phyloP scores from a whole-genome alignment of 2,329 filamentous ascomycete genomes.

The Herpotrichia juniperi region DNA sequence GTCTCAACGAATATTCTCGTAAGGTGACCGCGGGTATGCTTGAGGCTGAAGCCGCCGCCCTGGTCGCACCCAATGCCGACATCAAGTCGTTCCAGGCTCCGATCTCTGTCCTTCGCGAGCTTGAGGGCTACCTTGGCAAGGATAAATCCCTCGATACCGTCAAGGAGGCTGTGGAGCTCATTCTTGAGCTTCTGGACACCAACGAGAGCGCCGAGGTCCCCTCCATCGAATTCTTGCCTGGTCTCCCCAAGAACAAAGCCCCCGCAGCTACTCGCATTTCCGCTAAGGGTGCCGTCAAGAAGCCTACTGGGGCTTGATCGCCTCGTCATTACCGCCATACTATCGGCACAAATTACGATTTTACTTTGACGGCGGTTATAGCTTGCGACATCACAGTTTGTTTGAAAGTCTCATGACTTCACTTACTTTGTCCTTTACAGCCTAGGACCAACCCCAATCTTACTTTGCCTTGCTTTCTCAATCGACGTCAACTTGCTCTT shows the following conservation, averaged over 20 bases:
- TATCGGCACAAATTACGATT: no score
- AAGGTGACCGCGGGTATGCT: constrained; percentile 24
- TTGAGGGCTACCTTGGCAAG: constrained; percentile 28
- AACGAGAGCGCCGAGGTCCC: constrained; percentile 20
- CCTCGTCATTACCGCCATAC: neutral
- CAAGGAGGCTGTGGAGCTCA: constrained; percentile 26
- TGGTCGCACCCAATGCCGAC: constrained; percentile 14
- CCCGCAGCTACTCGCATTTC: constrained; percentile 21
- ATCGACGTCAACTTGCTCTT: no score
- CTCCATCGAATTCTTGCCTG: constrained; percentile 38
- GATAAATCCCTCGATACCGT: constrained; percentile 27
- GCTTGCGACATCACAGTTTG: neutral
- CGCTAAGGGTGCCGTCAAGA: constrained; percentile 32
- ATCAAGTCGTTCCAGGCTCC: constrained; percentile 40
- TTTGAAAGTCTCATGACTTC: no score
- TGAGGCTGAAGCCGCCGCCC: constrained; percentile 13
- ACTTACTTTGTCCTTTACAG: no score
- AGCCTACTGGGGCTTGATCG: constrained; percentile 8
- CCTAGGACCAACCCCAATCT: no score
- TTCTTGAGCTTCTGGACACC: constrained; percentile 34
- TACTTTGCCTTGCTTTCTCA: no score
- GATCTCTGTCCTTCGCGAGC: constrained; percentile 38
- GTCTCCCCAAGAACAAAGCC: constrained; percentile 24
- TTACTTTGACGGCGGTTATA: no score
- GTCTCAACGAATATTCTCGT: constrained; percentile 36